Evolutionary conservation across 1,139 yeast species (phyloP).

Genomic region (Saccharomyces hybrid): DNA sequence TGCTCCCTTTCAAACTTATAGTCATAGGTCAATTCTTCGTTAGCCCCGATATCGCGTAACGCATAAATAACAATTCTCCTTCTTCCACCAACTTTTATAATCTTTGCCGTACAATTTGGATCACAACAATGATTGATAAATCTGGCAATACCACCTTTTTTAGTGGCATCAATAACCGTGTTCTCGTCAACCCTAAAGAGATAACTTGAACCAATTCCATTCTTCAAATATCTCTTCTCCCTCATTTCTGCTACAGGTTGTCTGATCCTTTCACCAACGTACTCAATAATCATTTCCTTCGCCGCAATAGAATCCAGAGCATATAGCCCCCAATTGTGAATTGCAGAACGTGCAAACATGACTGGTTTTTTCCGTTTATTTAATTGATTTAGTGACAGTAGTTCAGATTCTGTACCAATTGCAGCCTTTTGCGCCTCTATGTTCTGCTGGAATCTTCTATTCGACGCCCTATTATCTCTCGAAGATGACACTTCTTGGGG

Average conservation of each 20-base stretch:
- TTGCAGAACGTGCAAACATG: slow-evolving; percentile 90
- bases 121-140: slow-evolving; percentile 95
- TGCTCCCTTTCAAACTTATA: slow-evolving; percentile 90
- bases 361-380: slow-evolving; percentile 90
- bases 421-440: slow-evolving; percentile 73
- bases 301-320: slow-evolving; percentile 93
- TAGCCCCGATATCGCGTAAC: slow-evolving; percentile 74
- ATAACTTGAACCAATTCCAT: slow-evolving; percentile 94
- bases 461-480: slow-evolving; percentile 80
- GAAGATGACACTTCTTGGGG: slow-evolving; percentile 47
- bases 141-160: slow-evolving; percentile 92
- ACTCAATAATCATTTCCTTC: slow-evolving; percentile 94
- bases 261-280: slow-evolving; percentile 93
- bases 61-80: slow-evolving; percentile 95
- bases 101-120: slow-evolving; percentile 95
- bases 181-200: slow-evolving; percentile 87
- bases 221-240: slow-evolving; percentile 74
- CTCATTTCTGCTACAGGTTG: slow-evolving; percentile 93
- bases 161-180: slow-evolving; percentile 94
- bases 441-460: slow-evolving; percentile 86
- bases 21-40: slow-evolving; percentile 91
- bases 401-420: slow-evolving; percentile 75
- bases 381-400: slow-evolving; percentile 64
- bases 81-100: slow-evolving; percentile 88
- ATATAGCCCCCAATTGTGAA: slow-evolving; percentile 96